phyloP scores from a whole-genome alignment of 495 filamentous ascomycete species.

The Penicillium riverlandense region DNA sequence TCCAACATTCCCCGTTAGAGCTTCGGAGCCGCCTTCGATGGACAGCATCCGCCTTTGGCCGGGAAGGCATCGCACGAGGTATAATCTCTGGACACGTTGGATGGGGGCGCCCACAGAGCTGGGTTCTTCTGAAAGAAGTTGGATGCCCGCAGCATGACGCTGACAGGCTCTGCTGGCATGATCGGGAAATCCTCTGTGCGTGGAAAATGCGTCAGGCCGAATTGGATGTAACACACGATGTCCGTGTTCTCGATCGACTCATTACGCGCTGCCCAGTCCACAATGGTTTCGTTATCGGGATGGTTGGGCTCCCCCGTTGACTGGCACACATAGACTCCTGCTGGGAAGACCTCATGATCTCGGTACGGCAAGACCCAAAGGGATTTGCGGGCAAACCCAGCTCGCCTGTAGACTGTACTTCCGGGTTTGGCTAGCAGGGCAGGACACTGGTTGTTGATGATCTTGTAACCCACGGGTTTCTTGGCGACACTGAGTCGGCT shows the following conservation, averaged over 20 bases:
- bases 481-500: slow-evolving; percentile 34
- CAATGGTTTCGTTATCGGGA: slow-evolving; percentile 24
- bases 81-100: slow-evolving; percentile 1
- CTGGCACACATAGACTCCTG: slow-evolving; percentile 44
- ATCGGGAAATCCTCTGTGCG: slow-evolving; percentile 55
- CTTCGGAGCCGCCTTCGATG: no score
- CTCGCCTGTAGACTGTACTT: slow-evolving; percentile 30
- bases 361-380: slow-evolving; percentile 33
- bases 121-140: slow-evolving; percentile 70
- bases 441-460: slow-evolving; percentile 29
- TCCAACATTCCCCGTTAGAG: no score
- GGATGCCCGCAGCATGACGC: slow-evolving; percentile 56
- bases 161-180: slow-evolving; percentile 69
- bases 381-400: slow-evolving; percentile 27
- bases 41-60: no score
- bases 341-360: slow-evolving; percentile 39
- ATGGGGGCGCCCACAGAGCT: slow-evolving; percentile 60
- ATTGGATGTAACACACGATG: slow-evolving; percentile 52
- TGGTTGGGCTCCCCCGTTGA: slow-evolving; percentile 24
- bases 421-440: slow-evolving; percentile 29
- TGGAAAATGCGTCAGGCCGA: slow-evolving; percentile 53
- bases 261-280: slow-evolving; percentile 38
- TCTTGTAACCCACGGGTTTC: slow-evolving; percentile 33
- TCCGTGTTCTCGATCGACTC: slow-evolving; percentile 49
- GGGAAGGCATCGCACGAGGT: no score